These are phyloP conservation scores for Pichia norvegensis DNA, from an alignment of 1,139 yeast genomes.

Conservation along the genomic window DNA sequence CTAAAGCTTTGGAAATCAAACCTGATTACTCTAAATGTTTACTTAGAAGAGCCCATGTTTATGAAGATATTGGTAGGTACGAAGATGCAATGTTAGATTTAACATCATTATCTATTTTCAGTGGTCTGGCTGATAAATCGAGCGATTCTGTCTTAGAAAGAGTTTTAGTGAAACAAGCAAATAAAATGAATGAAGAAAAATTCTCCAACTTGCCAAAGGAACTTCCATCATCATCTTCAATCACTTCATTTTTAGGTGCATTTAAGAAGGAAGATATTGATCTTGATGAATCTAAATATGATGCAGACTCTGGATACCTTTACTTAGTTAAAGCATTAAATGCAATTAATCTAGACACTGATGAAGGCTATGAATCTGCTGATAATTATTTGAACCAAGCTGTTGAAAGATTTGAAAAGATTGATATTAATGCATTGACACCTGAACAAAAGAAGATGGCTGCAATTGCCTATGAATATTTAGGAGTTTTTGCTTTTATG, in stretches of 20 bases:
- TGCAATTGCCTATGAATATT: constrained; percentile 75
- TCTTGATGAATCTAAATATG: constrained; percentile 34
- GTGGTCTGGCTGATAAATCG: constrained; percentile 71
- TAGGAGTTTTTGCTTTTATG: constrained; percentile 77
- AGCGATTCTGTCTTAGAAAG: constrained; percentile 82
- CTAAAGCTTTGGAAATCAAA: constrained; percentile 75
- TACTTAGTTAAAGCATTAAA: constrained; percentile 62
- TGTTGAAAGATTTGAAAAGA: constrained; percentile 40
- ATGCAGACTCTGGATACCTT: constrained; percentile 48
- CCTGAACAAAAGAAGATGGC: constrained; percentile 38
- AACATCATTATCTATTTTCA: constrained; percentile 73
- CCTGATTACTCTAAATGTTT: constrained; percentile 89
- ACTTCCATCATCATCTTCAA: constrained; percentile 80
- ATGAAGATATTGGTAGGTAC: constrained; percentile 70
- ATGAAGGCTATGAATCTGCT: constrained; percentile 69
- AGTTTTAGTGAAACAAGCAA: constrained; percentile 71
- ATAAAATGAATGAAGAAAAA: constrained; percentile 55
- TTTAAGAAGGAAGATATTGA: constrained; percentile 34
- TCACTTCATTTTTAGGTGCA: constrained; percentile 81
- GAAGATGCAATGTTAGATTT: constrained; percentile 87
- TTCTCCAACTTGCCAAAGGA: constrained; percentile 43
- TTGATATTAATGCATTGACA: constrained; percentile 12
- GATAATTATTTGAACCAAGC: constrained; percentile 65
- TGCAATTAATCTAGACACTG: constrained; percentile 54
- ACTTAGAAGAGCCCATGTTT: constrained; percentile 74